These are phyloP conservation scores for Cardamine chenopodiifolia DNA, from an alignment of 345 rosid genomes.

Conservation along the genomic window DNA sequence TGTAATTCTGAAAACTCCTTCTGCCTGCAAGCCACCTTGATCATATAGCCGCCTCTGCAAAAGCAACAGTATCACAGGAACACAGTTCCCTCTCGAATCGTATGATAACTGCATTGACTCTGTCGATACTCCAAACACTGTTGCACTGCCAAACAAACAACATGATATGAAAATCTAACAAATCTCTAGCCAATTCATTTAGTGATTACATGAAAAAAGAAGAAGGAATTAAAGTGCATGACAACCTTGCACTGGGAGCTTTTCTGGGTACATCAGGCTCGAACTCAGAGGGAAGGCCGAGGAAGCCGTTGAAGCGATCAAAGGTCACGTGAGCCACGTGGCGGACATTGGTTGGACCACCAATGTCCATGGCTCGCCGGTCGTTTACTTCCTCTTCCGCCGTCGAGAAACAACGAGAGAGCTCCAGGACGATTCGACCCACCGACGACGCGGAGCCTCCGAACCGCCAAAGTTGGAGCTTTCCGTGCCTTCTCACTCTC, in stretches of 20 bases:
- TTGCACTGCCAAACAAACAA: slow-evolving; percentile 60
- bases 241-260: slow-evolving; percentile 93
- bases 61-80: slow-evolving; percentile 87
- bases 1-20: slow-evolving; percentile 93
- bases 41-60: slow-evolving; percentile 85
- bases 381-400: slow-evolving; percentile 52
- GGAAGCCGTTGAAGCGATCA: slow-evolving; percentile 91
- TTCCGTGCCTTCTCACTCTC: slow-evolving; percentile 23
- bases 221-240: background rate
- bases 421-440: slow-evolving; percentile 70
- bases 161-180: background rate
- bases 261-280: slow-evolving; percentile 85
- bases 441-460: no score
- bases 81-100: slow-evolving; percentile 90
- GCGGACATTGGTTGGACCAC: slow-evolving; percentile 76
- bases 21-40: slow-evolving; percentile 87
- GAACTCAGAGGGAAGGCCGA: slow-evolving; percentile 89
- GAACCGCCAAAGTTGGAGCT: slow-evolving; percentile 30
- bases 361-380: slow-evolving; percentile 76
- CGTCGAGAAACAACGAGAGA: slow-evolving; percentile 65
- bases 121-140: slow-evolving; percentile 94
- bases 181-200: background rate
- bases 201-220: background rate
- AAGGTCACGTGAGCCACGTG: slow-evolving; percentile 97
- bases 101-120: slow-evolving; percentile 96